These are phyloP conservation scores for Salvia rosmarinus DNA, from an alignment of 257 asterid genomes.

Conservation along the genomic window DNA sequence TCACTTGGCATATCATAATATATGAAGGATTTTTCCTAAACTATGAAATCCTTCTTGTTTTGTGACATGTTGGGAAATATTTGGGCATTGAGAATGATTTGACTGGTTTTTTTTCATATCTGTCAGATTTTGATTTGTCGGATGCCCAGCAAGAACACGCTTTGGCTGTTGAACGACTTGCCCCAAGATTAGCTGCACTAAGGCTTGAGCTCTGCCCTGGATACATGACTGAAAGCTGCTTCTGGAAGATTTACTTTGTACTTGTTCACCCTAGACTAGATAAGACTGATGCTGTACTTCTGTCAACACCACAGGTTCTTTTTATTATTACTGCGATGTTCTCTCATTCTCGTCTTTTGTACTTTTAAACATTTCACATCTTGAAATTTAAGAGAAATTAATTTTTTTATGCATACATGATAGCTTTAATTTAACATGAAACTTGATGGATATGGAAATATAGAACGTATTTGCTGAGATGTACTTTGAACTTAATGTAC, in stretches of 20 bases:
- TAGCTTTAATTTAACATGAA: constrained; percentile 17
- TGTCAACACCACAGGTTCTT: constrained; percentile 83
- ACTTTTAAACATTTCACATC: neutral
- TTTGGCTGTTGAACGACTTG: constrained; percentile 77
- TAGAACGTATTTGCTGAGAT: neutral
- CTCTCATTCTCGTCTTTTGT: neutral
- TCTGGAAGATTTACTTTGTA: constrained; percentile 93
- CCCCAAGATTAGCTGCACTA: constrained; percentile 80
- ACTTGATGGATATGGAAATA: constrained; percentile 11
- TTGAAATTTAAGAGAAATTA: neutral
- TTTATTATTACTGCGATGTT: constrained; percentile 10
- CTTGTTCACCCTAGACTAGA: constrained; percentile 79
- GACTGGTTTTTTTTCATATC: constrained; percentile 19
- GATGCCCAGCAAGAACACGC: constrained; percentile 95
- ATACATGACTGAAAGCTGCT: constrained; percentile 76
- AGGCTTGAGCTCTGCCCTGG: constrained; percentile 91
- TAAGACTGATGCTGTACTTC: constrained; percentile 61
- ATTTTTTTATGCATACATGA: neutral
- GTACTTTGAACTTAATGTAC: constrained; percentile 1
- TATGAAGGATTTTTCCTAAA: constrained; percentile 14
- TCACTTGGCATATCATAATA: constrained; percentile 24
- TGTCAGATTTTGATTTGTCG: constrained; percentile 72
- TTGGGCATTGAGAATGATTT: constrained; percentile 14
- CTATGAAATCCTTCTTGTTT: neutral
- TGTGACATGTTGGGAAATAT: neutral